Evolutionary conservation across 106 monocot species (phyloP), one percentile per base, ranked within the genome.

Genomic region (Dendrobium nobile): DNA sequence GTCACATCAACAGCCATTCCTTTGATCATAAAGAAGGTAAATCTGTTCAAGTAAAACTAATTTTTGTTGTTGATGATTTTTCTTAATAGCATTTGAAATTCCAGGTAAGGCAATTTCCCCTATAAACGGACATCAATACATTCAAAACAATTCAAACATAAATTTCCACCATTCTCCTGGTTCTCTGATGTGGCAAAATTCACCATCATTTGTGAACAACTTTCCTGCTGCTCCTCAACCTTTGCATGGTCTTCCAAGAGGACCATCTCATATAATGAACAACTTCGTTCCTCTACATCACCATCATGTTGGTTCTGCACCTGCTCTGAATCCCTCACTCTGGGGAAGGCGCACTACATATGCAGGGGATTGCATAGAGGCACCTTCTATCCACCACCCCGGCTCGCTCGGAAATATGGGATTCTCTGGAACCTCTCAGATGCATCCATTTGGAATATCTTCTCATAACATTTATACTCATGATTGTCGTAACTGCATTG

Each of bases 241-340:
- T 28, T 43, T 87, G 73, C 85, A 82, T 84, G 92, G 88, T 65
- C 81, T 92, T 80, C 82, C 96, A 7, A 88, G 91, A 85, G 83
- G 70, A 72, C 89, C 94, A 67, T 88, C 94, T 51, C 86, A 86
- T 56, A 67, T 92, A 24, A 24, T 94, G 74, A 91, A 83, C 10
- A 73, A 83, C 41, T 82, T 85, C 33, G 40, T 85, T 3, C 77
- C 84, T 45, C 70, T 77, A 9, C 83, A 83, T 59, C 88, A 86
- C 28, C 94, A 88, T 83, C 89, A 89, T 85, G 89, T 90, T 73
- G 97, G 94, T 67, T 97, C 97, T 7, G 97, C 92, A 56, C 97
- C 97, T n/a, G 54, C 90, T 43, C 64, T 87, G 1, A 92, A 92
- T 84, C 87, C 87, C 16, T 88, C 87, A 20, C 75, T 89, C 26